Base-by-base conservation (phyloP, 176 grass and related monocot genomes). In the Musa itinerans region DNA sequence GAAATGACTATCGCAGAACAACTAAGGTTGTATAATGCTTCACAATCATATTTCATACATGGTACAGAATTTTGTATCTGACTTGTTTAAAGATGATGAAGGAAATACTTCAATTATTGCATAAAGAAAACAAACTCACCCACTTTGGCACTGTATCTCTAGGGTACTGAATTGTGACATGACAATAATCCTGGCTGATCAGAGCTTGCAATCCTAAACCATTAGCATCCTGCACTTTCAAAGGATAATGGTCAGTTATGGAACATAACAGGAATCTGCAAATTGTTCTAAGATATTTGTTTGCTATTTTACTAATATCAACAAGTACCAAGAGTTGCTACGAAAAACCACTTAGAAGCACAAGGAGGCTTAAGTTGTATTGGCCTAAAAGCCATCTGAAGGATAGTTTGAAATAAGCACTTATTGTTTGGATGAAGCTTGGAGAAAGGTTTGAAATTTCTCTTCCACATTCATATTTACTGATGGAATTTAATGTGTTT, bases 101-200 rank as follows among this genome's bases (percentile, higher is more conserved):
- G 29, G 9, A 74, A 52, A 25, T 29, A 78, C 43, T 22, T 84
- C 72, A 29, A 63, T 72, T 58, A 61, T 50, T 73, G 43, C 20
- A 9, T 21, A 55, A 15, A 26, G 55, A 51, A 61, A 43, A 68
- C 10, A 49, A 54, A 63, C 84, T 84, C 80, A 98, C 95, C 95
- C 95, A 98, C 61, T 81, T 88, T 76, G 95, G 82, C 76, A 74
- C 82, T 3, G 95, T 98, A 69, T 98, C 73, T 19, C 80, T 89
- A 10, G 93, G 93, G 70, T 88, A 92, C 17, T 75, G 87, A 80
- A 96, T 86, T 16, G 76, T 83, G 76, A 96, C 83, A 71, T 81
- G 72, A 52, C 93, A 96, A 78, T 84, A 84, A 76, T 96, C 89
- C 3, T 88, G 84, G 17, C 79, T 66, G 0, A 52, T 7, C 29